Evolutionary conservation across 2,329 filamentous ascomycete species (phyloP), one percentile per base, ranked within the genome.

Genomic region (Sclerotinia trifoliorum): DNA sequence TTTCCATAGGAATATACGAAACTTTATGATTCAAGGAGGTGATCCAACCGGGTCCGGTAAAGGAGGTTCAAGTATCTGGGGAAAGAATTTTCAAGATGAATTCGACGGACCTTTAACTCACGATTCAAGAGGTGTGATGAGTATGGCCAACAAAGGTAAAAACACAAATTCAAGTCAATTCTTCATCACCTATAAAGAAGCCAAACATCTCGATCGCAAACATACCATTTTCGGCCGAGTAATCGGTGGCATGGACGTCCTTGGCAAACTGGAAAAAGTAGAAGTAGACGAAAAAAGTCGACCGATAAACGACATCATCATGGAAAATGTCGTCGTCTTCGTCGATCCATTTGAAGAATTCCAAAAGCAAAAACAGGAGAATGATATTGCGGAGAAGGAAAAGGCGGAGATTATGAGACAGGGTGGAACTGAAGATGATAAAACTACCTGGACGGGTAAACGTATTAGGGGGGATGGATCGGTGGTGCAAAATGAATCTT

Each of bases 131-230:
- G 95, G 95, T 17, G 86, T 94, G 0, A 77, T 96, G 35, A 93
- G 90, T 73, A 99, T 99, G 95, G 95, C 95, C 52, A 99, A 99
- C 80, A 99, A 99, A 78, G 95, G 95, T 69, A 97, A 97, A 77
- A 94, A 97, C 77, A 98, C 94, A 29, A 99, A 99, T 80, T 95
- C 92, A 11, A 92, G 88, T 73, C 95, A 99, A 79, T 99, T 89
- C 78, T 99, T 98, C 83, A 91, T 99, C 77, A 92, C 90, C 0
- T 99, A 99, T 79, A 89, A 92, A 63, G 84, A 91, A 0, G 87
- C 90, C 0, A 89, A 90, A 71, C 95, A 99, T 80, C 85, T 99
- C 0, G 93, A 99, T 79, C 86, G 90, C 69, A 99, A 99, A 77
- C 95, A 99, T 80, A 98, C 95, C n/a, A 91, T 99, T 52, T 99